These are phyloP conservation scores for Geranium brycei DNA, from an alignment of 345 rosid genomes.

Conservation along the genomic window DNA sequence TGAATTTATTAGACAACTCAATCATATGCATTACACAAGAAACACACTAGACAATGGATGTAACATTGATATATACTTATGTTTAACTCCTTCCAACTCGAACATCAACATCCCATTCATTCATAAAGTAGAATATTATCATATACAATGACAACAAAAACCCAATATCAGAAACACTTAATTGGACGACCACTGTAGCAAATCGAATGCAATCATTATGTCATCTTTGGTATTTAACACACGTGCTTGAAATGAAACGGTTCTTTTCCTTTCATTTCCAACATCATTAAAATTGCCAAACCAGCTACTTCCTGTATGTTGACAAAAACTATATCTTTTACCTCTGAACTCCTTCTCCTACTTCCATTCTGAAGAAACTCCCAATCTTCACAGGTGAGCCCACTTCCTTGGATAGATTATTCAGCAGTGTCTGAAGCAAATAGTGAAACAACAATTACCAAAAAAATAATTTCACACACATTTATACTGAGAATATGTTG, in stretches of 20 bases:
- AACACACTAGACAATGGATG: not conserved
- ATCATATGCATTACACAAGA: not conserved
- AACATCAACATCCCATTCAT: not conserved
- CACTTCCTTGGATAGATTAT: constrained; percentile 62
- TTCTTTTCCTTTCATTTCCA: not conserved
- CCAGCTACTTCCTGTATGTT: not conserved
- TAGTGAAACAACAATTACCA: constrained; percentile 1
- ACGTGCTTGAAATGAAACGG: not conserved
- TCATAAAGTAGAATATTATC: not conserved
- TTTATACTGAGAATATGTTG: not conserved
- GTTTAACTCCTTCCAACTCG: not conserved
- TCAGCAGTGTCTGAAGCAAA: constrained; percentile 41
- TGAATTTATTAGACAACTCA: not conserved
- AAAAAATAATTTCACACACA: not conserved
- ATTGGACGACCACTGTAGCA: not conserved
- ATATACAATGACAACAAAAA: not conserved
- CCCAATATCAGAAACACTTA: not conserved
- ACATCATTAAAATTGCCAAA: not conserved
- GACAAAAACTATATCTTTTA: constrained; percentile 14
- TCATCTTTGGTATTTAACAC: not conserved
- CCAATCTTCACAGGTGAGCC: constrained; percentile 70
- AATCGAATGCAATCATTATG: no score
- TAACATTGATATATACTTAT: not conserved
- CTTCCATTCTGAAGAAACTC: constrained; percentile 79
- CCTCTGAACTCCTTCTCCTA: constrained; percentile 96